A percentile compares a stretch with the other conserved stretches of the same genome.
Conservation (phyloP, 805 yeast genomes). For the Candida glaebosa region DNA sequence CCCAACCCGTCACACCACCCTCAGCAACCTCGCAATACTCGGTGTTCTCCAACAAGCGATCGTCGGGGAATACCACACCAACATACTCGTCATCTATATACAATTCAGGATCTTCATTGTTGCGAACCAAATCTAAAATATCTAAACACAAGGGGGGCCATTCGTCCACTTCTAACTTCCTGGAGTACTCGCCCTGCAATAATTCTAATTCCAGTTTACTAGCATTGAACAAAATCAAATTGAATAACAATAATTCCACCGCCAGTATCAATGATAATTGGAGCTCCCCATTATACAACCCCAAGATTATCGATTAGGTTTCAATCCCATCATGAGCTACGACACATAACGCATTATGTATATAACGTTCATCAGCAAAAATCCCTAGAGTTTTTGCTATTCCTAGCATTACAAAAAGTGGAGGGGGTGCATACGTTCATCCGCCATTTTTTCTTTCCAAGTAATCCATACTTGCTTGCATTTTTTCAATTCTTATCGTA, state of each 20-base stretch:
- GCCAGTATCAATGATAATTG: not conserved
- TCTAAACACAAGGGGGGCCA: conserved; percentile 4
- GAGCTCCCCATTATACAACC: not conserved
- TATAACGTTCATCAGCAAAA: not conserved
- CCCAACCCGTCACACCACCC: conserved; percentile 37
- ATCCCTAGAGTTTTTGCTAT: not conserved
- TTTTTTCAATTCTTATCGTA: not conserved
- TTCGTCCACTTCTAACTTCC: conserved; percentile 3
- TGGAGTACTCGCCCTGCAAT: conserved; percentile 5
- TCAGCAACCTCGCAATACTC: conserved; percentile 40
- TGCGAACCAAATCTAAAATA: conserved; percentile 4
- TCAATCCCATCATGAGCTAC: conserved; percentile 1
- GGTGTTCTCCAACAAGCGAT: conserved; percentile 29
- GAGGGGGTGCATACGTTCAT: not conserved
- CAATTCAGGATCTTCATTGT: conserved; percentile 3
- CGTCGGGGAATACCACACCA: conserved; percentile 10
- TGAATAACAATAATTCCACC: not conserved
- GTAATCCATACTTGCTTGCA: conserved; percentile 1
- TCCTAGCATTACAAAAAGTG: not conserved
- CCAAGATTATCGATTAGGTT: not conserved
- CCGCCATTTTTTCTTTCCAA: not conserved
- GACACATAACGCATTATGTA: conserved; percentile 1
- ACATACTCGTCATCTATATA: conserved; percentile 4
- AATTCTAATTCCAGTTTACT: not conserved
- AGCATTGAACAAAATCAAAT: not conserved